Evolutionary conservation across 2,329 filamentous ascomycete genomes (phyloP).

Genomic region (Fusarium abutilonis): DNA sequence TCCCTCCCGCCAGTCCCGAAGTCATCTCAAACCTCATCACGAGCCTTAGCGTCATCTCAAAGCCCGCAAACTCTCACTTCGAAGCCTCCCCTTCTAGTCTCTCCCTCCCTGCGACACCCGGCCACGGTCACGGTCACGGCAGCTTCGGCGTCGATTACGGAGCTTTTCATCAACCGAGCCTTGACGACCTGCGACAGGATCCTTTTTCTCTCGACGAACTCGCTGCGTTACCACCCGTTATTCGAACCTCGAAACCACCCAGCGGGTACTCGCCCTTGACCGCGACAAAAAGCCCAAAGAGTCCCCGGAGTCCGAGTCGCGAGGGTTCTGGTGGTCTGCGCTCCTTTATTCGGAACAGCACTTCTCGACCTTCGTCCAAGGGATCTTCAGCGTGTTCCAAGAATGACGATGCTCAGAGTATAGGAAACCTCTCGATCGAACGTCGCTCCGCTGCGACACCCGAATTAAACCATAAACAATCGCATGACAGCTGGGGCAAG

Average conservation of each 20-base stretch:
- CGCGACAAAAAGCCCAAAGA: constrained; percentile 63
- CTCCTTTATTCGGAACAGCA: constrained; percentile 65
- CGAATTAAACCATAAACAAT: constrained; percentile 63
- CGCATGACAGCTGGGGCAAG: constrained; percentile 70
- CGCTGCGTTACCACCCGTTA: constrained; percentile 73
- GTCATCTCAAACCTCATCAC: constrained; percentile 77
- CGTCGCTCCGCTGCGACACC: constrained; percentile 59
- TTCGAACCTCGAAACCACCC: constrained; percentile 83
- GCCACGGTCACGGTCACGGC: constrained; percentile 56
- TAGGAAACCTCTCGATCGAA: constrained; percentile 72
- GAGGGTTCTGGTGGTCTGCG: constrained; percentile 63
- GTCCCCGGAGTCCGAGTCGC: constrained; percentile 61
- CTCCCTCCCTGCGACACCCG: constrained; percentile 51
- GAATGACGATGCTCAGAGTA: constrained; percentile 68
- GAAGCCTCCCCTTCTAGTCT: constrained; percentile 62
- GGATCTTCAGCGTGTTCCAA: constrained; percentile 64
- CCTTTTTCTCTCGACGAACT: constrained; percentile 65
- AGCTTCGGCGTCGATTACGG: constrained; percentile 80
- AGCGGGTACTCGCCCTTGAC: constrained; percentile 78
- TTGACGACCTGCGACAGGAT: constrained; percentile 60
- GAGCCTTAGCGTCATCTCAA: constrained; percentile 73
- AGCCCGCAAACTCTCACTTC: constrained; percentile 75
- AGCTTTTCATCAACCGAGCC: constrained; percentile 64
- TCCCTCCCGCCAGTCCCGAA: constrained; percentile 68
- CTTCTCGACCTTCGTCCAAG: constrained; percentile 66